Evolutionary conservation across 1,284 basidiomycete species (phyloP), one percentile per base, ranked within the genome.

Genomic region (Boletus nobilissimus): DNA sequence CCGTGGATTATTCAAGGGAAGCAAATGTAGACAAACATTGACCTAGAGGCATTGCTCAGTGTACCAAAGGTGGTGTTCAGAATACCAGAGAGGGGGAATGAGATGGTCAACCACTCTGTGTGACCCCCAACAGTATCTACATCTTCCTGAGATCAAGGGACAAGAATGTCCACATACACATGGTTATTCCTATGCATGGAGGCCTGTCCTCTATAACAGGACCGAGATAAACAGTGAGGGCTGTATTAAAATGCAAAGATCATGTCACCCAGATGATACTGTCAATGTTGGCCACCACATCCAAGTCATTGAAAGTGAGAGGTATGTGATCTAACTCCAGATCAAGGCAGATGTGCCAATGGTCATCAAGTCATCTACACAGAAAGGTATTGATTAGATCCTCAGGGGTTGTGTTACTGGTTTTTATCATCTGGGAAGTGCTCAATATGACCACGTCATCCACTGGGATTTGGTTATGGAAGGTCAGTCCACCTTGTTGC

Each of bases 1-100:
- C 48, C 13, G 14, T 73, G 72, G 19, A 73, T 73, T 48, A 73
- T 73, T 18, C 72, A n/a, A 24, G 65, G 65, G 24, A 73, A 73
- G 54, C n/a, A 73, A 8, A 73, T 73, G 9, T 68, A 73, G 7
- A 73, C 9, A 19, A 8, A 32, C 63, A 65, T 72, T 11, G 38
- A 5, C 9, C 36, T 13, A 9, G 62, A 43, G 10, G 26, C 22
- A 36, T 24, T 29, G 3, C 46, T 9, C 0, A 72, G 22, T 3
- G 38, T 32, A 3, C 71, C 63, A 54, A 72, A 72, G 22, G 6
- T 18, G 3, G 72, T 62, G 40, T 73, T 11, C 1, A 39, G 65
- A 22, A 73, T 34, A 1, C 32, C 51, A 38, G 29, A 34, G 8
- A 73, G 39, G n/a, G 72, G 64, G n/a, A 57, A 66, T 1, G 38